These are phyloP conservation scores for Fusarium setosum DNA, from an alignment of 2,329 filamentous ascomycete genomes.

Conservation along the genomic window DNA sequence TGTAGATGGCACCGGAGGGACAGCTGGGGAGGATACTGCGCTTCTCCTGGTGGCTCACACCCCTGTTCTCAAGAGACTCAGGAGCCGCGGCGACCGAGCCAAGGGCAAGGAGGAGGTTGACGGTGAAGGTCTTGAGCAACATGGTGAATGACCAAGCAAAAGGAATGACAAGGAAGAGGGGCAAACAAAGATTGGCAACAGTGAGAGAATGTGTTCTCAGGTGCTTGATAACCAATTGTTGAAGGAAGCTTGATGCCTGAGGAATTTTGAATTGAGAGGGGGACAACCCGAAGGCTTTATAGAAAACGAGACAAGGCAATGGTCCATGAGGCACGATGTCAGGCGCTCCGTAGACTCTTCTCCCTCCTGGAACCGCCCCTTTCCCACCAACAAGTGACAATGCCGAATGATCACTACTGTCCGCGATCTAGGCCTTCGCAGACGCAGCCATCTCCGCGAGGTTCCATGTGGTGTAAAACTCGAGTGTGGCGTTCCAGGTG, in stretches of 20 bases:
- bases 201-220: not conserved
- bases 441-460: not conserved
- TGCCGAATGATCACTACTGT: not conserved
- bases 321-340: not conserved
- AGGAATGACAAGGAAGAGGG: not conserved
- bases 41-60: too few species aligned
- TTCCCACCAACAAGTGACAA: not conserved
- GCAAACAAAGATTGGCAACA: not conserved
- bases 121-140: not conserved
- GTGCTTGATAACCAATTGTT: not conserved
- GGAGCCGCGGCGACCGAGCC: not conserved
- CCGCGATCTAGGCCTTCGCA: not conserved
- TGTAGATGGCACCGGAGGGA: not conserved
- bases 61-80: too few species aligned
- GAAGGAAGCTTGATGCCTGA: constrained; percentile 5
- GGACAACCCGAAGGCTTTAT: not conserved
- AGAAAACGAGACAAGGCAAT: not conserved
- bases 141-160: not conserved
- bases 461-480: not conserved
- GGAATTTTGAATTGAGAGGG: not conserved
- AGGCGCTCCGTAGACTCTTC: not conserved
- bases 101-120: not conserved
- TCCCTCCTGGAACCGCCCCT: not conserved
- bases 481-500: not conserved
- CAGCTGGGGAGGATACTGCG: too few species aligned